These are phyloP conservation scores for Fistulinella prunicolor DNA, from an alignment of 768 basidiomycete genomes.

Conservation along the genomic window DNA sequence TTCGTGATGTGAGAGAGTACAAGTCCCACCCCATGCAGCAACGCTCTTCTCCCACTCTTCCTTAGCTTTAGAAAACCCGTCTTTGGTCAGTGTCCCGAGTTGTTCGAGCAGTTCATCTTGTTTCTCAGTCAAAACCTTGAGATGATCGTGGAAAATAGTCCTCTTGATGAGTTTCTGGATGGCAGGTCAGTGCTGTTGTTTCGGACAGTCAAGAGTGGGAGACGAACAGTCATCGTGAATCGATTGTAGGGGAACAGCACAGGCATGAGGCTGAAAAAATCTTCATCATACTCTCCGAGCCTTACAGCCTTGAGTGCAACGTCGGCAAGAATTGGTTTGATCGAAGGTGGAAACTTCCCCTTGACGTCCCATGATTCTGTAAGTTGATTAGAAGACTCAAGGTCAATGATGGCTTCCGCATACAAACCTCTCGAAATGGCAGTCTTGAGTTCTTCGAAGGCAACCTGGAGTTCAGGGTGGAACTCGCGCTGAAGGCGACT, in stretches of 20 bases:
- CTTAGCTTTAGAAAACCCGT: constrained; percentile 64
- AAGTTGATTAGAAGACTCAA: neutral
- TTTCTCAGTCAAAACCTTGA: constrained; percentile 57
- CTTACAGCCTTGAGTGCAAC: constrained; percentile 76
- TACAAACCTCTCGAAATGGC: constrained; percentile 58
- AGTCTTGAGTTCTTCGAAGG: constrained; percentile 57
- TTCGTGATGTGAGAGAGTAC: neutral
- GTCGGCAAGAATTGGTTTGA: constrained; percentile 71
- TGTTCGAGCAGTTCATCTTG: constrained; percentile 68
- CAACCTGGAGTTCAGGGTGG: constrained; percentile 63
- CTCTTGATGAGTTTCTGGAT: constrained; percentile 88
- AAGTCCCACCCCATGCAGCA: constrained; percentile 58
- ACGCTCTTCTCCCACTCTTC: constrained; percentile 78
- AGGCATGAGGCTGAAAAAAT: constrained; percentile 89
- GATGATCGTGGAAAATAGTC: constrained; percentile 77
- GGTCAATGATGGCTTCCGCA: neutral
- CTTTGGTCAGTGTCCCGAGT: constrained; percentile 57
- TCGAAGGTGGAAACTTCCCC: constrained; percentile 81
- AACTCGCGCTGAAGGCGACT: constrained; percentile 51
- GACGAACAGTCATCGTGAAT: constrained; percentile 83
- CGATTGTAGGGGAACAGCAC: constrained; percentile 90
- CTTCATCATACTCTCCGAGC: constrained; percentile 87
- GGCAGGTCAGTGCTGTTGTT: constrained; percentile 7
- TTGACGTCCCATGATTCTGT: constrained; percentile 76
- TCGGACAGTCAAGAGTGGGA: neutral